Percentiles rank a stretch among this genome's conserved stretches.
Evolutionary conservation across 1,284 basidiomycete species (phyloP).

Genomic region (Termitomyces sp.): DNA sequence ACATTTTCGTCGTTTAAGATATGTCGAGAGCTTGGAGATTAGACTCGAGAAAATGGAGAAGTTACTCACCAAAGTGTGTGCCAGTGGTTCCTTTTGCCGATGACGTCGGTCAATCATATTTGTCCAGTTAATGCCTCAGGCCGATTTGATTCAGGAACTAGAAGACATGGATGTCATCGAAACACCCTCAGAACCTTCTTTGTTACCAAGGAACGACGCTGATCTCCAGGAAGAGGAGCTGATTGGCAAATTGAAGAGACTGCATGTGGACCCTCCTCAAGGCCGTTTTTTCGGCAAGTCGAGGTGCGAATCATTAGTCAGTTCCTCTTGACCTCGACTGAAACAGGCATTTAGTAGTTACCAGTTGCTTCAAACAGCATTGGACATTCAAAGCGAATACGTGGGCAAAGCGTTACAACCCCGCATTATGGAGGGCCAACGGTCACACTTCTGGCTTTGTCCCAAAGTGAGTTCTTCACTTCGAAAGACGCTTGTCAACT

Average conservation of each 20-base stretch:
- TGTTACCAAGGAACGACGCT: slow-evolving; percentile 27
- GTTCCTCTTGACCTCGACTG: not conserved
- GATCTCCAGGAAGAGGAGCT: slow-evolving; percentile 21
- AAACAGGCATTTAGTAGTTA: slow-evolving; percentile 26
- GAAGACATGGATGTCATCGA: slow-evolving; percentile 22
- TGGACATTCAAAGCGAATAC: slow-evolving; percentile 33
- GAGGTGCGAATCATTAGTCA: slow-evolving; percentile 22
- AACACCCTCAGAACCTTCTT: slow-evolving; percentile 16
- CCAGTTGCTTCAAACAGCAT: slow-evolving; percentile 35
- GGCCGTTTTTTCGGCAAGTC: slow-evolving; percentile 38
- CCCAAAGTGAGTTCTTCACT: slow-evolving; percentile 24
- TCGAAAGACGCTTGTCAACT: not conserved
- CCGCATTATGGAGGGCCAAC: slow-evolving; percentile 13
- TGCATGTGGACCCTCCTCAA: slow-evolving; percentile 29
- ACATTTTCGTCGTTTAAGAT: slow-evolving; percentile 31
- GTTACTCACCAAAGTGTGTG: slow-evolving; percentile 51
- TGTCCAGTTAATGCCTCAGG: slow-evolving; percentile 29
- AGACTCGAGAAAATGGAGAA: slow-evolving; percentile 70
- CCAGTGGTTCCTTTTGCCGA: not conserved
- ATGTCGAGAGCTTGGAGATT: slow-evolving; percentile 69
- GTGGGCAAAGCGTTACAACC: slow-evolving; percentile 21
- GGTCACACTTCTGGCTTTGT: slow-evolving; percentile 29
- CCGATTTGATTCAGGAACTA: slow-evolving; percentile 32
- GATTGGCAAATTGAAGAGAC: slow-evolving; percentile 23
- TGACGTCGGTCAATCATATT: not conserved